A percentile compares a stretch with the other conserved stretches of the same genome.
These are phyloP conservation scores for Geosmithia morbida DNA, from an alignment of 2,329 filamentous ascomycete species.

Conservation along the genomic window DNA sequence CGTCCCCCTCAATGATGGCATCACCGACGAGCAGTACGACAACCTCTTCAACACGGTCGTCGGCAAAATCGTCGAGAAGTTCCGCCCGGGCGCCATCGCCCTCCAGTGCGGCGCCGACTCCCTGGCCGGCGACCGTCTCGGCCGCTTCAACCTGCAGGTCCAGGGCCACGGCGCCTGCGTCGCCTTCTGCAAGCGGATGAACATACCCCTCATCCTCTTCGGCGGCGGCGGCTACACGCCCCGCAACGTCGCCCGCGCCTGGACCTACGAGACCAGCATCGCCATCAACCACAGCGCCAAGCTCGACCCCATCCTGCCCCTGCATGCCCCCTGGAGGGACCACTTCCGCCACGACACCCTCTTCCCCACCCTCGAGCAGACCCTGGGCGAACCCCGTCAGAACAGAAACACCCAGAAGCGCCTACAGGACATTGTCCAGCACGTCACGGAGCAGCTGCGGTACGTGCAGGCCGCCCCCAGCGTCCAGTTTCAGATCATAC, in stretches of 20 bases:
- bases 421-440: slow-evolving; percentile 59
- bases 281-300: slow-evolving; percentile 61
- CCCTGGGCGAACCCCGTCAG: slow-evolving; percentile 49
- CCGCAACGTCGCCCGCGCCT: slow-evolving; percentile 87
- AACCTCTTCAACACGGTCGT: slow-evolving; percentile 74
- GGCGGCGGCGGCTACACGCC: slow-evolving; percentile 95
- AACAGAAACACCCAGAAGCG: slow-evolving; percentile 73
- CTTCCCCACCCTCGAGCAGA: slow-evolving; percentile 71
- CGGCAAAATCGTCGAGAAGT: slow-evolving; percentile 62
- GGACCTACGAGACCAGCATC: slow-evolving; percentile 92
- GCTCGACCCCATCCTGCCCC: slow-evolving; percentile 59
- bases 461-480: slow-evolving; percentile 79
- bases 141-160: slow-evolving; percentile 93
- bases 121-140: slow-evolving; percentile 81
- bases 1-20: slow-evolving; percentile 78
- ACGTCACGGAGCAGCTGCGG: slow-evolving; percentile 71
- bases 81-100: slow-evolving; percentile 81
- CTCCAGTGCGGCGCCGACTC: slow-evolving; percentile 94
- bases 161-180: slow-evolving; percentile 88
- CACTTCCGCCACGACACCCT: slow-evolving; percentile 82
- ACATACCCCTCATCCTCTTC: slow-evolving; percentile 74
- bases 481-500: slow-evolving; percentile 70
- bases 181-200: slow-evolving; percentile 69
- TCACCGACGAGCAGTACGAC: slow-evolving; percentile 81
- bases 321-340: slow-evolving; percentile 70